Base-by-base conservation (phyloP, 805 yeast species). In the Pichia pseudocactophila region DNA sequence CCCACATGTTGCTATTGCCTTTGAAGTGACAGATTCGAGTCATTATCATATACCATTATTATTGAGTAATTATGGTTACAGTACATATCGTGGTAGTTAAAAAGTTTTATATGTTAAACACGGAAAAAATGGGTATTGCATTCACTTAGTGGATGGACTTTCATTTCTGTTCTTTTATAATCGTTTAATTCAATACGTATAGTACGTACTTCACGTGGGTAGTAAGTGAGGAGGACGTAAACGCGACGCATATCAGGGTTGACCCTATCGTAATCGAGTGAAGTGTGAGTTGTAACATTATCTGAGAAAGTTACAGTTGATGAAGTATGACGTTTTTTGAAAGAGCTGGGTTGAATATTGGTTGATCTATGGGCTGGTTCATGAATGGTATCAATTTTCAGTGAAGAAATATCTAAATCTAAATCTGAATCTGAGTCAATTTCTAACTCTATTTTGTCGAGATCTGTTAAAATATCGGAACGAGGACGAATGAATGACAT, bases 41-140 rank as follows among this genome's bases (percentile, higher is more conserved):
- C 97, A 89, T 59, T 89, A 87, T 62, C 97, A 89, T 58, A 82
- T 89, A 42, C 97, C 97, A 0, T 64, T 89, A 47, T 70, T 89
- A 41, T 66, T 89, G 44, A 79, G 95, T 35, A 86, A 86, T 56
- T 86, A 82, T 63, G 82, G 95, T 28, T 89, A 88, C 64, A 77
- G 95, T 6, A 89, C 97, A 0, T 89, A 89, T 65, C 73, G 97
- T 43, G 97, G 97, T 12, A 55, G 61, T 19, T 57, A 18, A 15
- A 17, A 20, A 27, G 19, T 20, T 30, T 19, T 28, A 28, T 27
- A 16, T 3, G 11, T 19, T 17, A 54, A 40, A 64, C 69, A 48
- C 67, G 70, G 55, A 80, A 81, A 57, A 73, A 79, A 53, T 83
- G 90, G 7, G 90, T 83, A 56, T 76, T 73, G 26, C 63, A 59